Evolutionary conservation across 2,329 filamentous ascomycete species (phyloP).

Genomic region (Cladosporium sp.): DNA sequence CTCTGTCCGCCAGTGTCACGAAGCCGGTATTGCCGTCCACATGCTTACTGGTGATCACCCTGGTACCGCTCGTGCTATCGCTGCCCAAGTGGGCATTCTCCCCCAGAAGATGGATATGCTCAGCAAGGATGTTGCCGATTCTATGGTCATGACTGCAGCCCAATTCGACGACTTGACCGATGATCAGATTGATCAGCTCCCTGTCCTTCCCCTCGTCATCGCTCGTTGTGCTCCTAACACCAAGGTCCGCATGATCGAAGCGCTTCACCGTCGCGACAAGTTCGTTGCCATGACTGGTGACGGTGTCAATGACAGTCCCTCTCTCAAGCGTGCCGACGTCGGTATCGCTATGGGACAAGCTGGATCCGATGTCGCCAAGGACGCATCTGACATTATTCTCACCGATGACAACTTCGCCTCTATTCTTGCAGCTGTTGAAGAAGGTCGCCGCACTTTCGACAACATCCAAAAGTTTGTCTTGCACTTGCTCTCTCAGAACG

Average conservation of each 20-base stretch:
- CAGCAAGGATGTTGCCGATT: slow-evolving; percentile 58
- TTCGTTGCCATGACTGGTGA: slow-evolving; percentile 88
- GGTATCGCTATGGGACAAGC: slow-evolving; percentile 86
- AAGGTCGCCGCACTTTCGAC: slow-evolving; percentile 80
- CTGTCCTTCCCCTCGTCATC: slow-evolving; percentile 73
- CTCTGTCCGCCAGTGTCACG: slow-evolving; percentile 65
- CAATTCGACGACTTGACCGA: slow-evolving; percentile 62
- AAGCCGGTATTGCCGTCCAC: slow-evolving; percentile 72
- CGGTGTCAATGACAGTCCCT: slow-evolving; percentile 82
- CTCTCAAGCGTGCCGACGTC: slow-evolving; percentile 74
- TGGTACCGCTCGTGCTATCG: slow-evolving; percentile 73
- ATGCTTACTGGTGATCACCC: slow-evolving; percentile 84
- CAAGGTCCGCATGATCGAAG: slow-evolving; percentile 88
- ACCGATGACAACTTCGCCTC: slow-evolving; percentile 87
- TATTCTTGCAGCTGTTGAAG: slow-evolving; percentile 76
- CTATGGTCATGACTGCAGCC: slow-evolving; percentile 67
- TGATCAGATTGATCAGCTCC: slow-evolving; percentile 67
- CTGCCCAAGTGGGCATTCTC: slow-evolving; percentile 73
- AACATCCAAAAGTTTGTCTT: slow-evolving; percentile 87
- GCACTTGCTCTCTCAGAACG: slow-evolving; percentile 90
- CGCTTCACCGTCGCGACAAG: slow-evolving; percentile 68
- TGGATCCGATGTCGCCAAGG: slow-evolving; percentile 81
- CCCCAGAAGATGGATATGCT: slow-evolving; percentile 54
- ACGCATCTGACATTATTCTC: slow-evolving; percentile 76
- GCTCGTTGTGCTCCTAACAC: slow-evolving; percentile 81